phyloP scores from a whole-genome alignment of 164 flowering plant genomes.

The Vitis labrusca region DNA sequence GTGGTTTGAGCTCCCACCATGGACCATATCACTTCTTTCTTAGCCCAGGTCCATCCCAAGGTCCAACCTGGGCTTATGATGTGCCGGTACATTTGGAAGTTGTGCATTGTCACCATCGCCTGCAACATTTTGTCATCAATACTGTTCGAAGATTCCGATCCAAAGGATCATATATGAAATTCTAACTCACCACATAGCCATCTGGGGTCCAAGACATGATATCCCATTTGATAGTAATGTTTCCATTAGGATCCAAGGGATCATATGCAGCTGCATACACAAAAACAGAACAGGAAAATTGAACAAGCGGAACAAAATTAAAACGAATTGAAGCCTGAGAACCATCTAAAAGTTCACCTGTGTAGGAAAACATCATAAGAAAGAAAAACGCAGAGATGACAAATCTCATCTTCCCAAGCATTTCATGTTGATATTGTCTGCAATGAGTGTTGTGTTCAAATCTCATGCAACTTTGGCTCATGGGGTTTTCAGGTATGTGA shows the following conservation, averaged over 20 bases:
- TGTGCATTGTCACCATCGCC: constrained; percentile 78
- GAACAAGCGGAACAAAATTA: constrained; percentile 1
- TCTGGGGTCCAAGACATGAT: constrained; percentile 66
- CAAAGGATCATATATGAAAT: too few relatives aligned
- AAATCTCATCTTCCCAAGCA: constrained; percentile 27
- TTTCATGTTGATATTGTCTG: background rate
- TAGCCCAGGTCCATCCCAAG: constrained; percentile 84
- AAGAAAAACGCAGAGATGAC: constrained; percentile 21
- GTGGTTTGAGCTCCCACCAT: constrained; percentile 74
- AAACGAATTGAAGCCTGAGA: background rate
- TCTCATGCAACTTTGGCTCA: constrained; percentile 2
- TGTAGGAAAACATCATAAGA: constrained; percentile 26
- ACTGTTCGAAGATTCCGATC: too few relatives aligned
- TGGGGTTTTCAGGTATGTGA: constrained; percentile 6
- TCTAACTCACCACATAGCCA: constrained; percentile 62
- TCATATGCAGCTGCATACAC: constrained; percentile 51
- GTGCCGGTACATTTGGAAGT: constrained; percentile 83
- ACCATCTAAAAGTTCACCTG: constrained; percentile 29
- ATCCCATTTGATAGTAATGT: constrained; percentile 69
- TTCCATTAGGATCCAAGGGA: constrained; percentile 62
- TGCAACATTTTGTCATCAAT: constrained; percentile 14
- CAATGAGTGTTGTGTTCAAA: background rate
- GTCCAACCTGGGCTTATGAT: constrained; percentile 82
- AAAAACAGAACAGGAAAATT: constrained; percentile 4
- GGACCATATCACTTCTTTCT: constrained; percentile 82